These are phyloP conservation scores for Gnaphalium uliginosum DNA, from an alignment of 129 eudicot genomes.

Conservation along the genomic window DNA sequence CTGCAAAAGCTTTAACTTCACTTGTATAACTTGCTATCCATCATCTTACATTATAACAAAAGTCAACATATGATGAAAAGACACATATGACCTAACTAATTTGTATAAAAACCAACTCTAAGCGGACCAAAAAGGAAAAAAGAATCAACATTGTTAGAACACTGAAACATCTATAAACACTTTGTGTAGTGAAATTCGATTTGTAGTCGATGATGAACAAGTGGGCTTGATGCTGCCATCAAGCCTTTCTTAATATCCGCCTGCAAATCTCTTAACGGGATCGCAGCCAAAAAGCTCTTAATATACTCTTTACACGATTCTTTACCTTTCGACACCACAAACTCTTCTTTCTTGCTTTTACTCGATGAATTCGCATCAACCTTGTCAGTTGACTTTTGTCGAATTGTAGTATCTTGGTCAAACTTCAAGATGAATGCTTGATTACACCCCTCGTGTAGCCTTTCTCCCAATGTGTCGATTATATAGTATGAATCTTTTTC, in stretches of 20 bases:
- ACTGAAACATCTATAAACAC: constrained; percentile 14
- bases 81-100: constrained; percentile 1
- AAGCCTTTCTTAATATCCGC: constrained; percentile 71
- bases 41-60: background rate
- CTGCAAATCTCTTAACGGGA: constrained; percentile 75
- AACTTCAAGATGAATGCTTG: constrained; percentile 59
- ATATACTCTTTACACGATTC: constrained; percentile 83
- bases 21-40: background rate
- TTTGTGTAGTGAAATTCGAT: constrained; percentile 68
- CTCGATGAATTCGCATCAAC: background rate
- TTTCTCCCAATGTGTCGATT: constrained; percentile 69
- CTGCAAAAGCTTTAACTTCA: background rate
- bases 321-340: constrained; percentile 53
- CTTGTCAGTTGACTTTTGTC: background rate
- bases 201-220: constrained; percentile 35
- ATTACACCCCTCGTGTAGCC: constrained; percentile 65
- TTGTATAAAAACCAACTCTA: background rate
- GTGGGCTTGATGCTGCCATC: constrained; percentile 46
- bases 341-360: constrained; percentile 16
- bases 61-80: background rate
- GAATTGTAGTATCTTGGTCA: constrained; percentile 45
- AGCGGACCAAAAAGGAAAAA: constrained; percentile 14
- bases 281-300: constrained; percentile 77
- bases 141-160: too few relatives aligned
- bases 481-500: constrained; percentile 57